phyloP scores from a whole-genome alignment of 345 rosid species.

The Cardamine occulta region DNA sequence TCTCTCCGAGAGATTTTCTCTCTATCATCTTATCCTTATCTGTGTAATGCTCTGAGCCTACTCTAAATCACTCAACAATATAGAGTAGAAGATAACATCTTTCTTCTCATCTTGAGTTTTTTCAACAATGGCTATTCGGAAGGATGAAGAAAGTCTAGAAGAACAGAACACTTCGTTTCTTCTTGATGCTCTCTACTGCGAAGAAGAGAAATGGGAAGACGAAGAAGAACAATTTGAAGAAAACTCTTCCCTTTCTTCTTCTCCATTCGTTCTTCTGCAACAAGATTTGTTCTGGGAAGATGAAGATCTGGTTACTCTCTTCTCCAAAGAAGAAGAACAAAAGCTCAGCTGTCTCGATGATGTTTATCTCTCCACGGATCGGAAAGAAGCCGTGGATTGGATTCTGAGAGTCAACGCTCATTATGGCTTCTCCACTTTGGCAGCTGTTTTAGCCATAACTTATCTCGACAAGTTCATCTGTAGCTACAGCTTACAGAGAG shows the following conservation, averaged over 20 bases:
- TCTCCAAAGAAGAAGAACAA: conserved; percentile 62
- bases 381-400: conserved; percentile 77
- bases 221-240: conserved; percentile 46
- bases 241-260: conserved; percentile 29
- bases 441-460: conserved; percentile 76
- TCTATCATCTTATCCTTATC: conserved; percentile 40
- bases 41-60: conserved; percentile 40
- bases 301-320: conserved; percentile 67
- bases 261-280: conserved; percentile 51
- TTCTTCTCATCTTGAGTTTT: conserved; percentile 48
- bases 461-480: conserved; percentile 83
- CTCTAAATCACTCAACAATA: not conserved
- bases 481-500: conserved; percentile 53
- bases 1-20: conserved; percentile 38
- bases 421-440: conserved; percentile 68
- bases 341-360: conserved; percentile 35
- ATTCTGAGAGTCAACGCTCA: conserved; percentile 67
- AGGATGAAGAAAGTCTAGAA: conserved; percentile 35
- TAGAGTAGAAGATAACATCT: conserved; percentile 34
- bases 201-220: conserved; percentile 69
- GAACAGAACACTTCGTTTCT: conserved; percentile 45
- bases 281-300: conserved; percentile 86
- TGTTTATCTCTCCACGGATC: conserved; percentile 49
- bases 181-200: conserved; percentile 72
- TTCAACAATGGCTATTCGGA: conserved; percentile 55